These are phyloP conservation scores for Podaxis sp. DNA, from an alignment of 768 basidiomycete genomes.

Conservation along the genomic window DNA sequence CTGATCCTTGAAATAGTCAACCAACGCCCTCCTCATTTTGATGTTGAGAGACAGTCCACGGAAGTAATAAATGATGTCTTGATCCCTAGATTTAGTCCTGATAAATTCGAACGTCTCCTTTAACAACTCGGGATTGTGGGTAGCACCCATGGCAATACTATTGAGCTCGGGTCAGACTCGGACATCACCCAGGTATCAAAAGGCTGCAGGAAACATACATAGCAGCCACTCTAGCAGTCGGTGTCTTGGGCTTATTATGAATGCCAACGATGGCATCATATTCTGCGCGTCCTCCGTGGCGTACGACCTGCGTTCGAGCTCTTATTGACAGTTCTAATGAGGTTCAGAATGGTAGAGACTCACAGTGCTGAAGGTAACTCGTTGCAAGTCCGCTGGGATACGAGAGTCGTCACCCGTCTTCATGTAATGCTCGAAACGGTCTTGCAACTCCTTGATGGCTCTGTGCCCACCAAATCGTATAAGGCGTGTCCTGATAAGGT, in stretches of 20 bases:
- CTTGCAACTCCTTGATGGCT: conserved; percentile 68
- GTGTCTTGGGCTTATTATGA: conserved; percentile 70
- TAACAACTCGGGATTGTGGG: conserved; percentile 54
- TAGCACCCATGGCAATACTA: conserved; percentile 64
- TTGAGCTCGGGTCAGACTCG: conserved; percentile 16
- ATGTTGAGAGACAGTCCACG: conserved; percentile 55
- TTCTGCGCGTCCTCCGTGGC: conserved; percentile 70
- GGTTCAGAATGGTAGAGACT: conserved; percentile 18
- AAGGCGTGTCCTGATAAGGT: conserved; percentile 6
- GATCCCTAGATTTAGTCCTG: conserved; percentile 47
- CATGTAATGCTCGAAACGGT: conserved; percentile 69
- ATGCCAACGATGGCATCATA: conserved; percentile 71
- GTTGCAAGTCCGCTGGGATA: conserved; percentile 80
- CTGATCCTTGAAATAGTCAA: conserved; percentile 66
- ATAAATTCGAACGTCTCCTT: conserved; percentile 65
- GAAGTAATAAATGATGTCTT: conserved; percentile 68
- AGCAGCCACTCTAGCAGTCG: conserved; percentile 68
- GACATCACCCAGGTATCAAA: background rate
- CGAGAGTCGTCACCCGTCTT: conserved; percentile 70
- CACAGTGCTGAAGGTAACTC: conserved; percentile 52
- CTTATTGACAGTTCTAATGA: background rate
- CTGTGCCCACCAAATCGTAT: conserved; percentile 35
- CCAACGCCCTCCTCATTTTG: conserved; percentile 49
- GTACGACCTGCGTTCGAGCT: conserved; percentile 52
- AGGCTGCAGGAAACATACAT: conserved; percentile 43